Conservation (phyloP, 2,329 filamentous ascomycete genomes). For the Cordyceps javanica region DNA sequence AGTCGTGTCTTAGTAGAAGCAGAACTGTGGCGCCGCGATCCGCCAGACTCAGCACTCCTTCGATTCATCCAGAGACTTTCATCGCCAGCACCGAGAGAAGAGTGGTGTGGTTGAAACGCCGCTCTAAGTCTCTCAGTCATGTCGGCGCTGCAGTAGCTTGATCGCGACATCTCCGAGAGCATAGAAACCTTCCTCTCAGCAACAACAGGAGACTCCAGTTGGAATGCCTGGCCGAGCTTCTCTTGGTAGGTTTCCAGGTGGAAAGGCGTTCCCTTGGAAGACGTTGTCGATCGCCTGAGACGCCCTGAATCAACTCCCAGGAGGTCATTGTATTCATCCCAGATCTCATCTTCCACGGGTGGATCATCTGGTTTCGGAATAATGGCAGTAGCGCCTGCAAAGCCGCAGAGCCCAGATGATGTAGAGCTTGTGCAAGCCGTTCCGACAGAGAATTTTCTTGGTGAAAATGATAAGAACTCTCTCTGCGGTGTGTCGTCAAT, state of each 20-base stretch:
- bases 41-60: neutral
- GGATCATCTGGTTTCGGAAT: conserved; percentile 56
- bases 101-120: conserved; percentile 40
- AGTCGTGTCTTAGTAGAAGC: conserved; percentile 29
- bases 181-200: conserved; percentile 27
- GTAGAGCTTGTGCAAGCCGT: conserved; percentile 49
- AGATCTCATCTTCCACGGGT: conserved; percentile 77
- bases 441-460: conserved; percentile 64
- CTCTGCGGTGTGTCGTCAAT: conserved; percentile 13
- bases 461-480: conserved; percentile 71
- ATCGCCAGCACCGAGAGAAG: conserved; percentile 39
- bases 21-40: conserved; percentile 23
- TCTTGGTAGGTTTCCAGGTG: conserved; percentile 45
- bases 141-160: conserved; percentile 49
- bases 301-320: conserved; percentile 56
- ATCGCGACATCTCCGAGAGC: conserved; percentile 32
- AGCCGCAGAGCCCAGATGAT: conserved; percentile 51
- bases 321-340: conserved; percentile 90
- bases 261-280: conserved; percentile 51
- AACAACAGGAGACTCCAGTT: conserved; percentile 41
- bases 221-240: conserved; percentile 28
- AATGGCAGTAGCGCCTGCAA: conserved; percentile 59
- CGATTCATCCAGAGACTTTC: conserved; percentile 23
- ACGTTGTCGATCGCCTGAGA: conserved; percentile 45
- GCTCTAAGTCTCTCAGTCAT: conserved; percentile 47